These are phyloP conservation scores for Ceratopteris richardii DNA, from an alignment of 75 land plant genomes.

Conservation along the genomic window DNA sequence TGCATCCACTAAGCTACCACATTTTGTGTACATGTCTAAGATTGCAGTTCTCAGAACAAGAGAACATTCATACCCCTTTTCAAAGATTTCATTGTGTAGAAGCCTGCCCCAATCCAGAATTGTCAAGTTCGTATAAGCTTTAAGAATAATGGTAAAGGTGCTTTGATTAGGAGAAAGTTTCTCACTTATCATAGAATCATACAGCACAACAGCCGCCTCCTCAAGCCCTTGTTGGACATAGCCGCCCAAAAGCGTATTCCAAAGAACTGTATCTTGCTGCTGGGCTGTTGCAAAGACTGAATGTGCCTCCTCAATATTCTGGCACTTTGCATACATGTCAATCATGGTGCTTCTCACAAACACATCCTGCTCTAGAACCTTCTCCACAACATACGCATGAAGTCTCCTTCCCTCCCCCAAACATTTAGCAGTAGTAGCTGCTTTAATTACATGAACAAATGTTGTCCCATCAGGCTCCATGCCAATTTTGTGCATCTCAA, in stretches of 20 bases:
- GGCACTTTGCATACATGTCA: slow-evolving; percentile 32
- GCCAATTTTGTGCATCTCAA: slow-evolving; percentile 4
- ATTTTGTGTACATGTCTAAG: slow-evolving; percentile 22
- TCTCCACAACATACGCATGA: slow-evolving; percentile 14
- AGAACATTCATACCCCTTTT: slow-evolving; percentile 9
- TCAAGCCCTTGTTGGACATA: slow-evolving; percentile 29
- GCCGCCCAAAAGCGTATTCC: slow-evolving; percentile 41
- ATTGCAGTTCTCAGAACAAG: slow-evolving; percentile 10
- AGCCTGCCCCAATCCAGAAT: slow-evolving; percentile 10
- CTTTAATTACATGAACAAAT: slow-evolving; percentile 13
- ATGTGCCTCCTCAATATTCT: slow-evolving; percentile 21
- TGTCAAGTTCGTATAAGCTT: slow-evolving; percentile 18
- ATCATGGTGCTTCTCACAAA: slow-evolving; percentile 30
- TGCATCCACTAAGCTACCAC: slow-evolving; percentile 19
- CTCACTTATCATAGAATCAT: slow-evolving; percentile 11
- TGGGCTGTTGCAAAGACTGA: slow-evolving; percentile 36
- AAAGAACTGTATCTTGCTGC: slow-evolving; percentile 32
- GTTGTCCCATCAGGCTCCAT: slow-evolving; percentile 5
- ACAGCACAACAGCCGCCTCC: slow-evolving; percentile 15
- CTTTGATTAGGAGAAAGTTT: slow-evolving; percentile 12
- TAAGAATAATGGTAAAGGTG: slow-evolving; percentile 16
- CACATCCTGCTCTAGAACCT: slow-evolving; percentile 9
- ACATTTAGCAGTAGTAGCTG: slow-evolving; percentile 11
- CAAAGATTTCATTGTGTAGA: slow-evolving; percentile 12
- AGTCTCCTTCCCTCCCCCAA: slow-evolving; percentile 26